A percentile compares a stretch with the other conserved stretches of the same genome.
Evolutionary conservation across 2,329 filamentous ascomycete species (phyloP).

Genomic region (Stemphylium vesicarium): DNA sequence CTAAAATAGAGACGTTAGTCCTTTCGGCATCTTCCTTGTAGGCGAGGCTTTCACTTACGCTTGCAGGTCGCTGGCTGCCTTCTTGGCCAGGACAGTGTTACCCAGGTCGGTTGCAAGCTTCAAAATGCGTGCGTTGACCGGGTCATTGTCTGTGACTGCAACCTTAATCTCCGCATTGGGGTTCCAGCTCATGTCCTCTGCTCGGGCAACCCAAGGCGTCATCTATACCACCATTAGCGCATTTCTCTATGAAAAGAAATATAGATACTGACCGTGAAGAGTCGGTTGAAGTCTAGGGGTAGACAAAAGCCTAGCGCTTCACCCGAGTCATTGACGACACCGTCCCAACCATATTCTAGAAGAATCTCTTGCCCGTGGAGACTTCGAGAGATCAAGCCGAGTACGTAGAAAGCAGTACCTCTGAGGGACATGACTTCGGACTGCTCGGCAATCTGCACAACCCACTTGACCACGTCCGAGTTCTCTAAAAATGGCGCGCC

Average conservation of each 20-base stretch:
- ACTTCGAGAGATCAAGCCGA: constrained; percentile 90
- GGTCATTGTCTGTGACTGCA: constrained; percentile 67
- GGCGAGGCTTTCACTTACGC: constrained; percentile 49
- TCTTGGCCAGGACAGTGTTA: constrained; percentile 91
- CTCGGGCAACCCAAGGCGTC: constrained; percentile 45
- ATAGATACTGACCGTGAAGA: constrained; percentile 69
- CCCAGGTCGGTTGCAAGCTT: constrained; percentile 86
- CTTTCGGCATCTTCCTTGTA: background rate
- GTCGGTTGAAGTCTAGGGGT: constrained; percentile 75
- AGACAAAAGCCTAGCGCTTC: constrained; percentile 87
- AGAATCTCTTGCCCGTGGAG: constrained; percentile 91
- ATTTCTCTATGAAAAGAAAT: background rate
- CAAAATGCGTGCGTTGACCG: constrained; percentile 74
- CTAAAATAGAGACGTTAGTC: constrained; percentile 52
- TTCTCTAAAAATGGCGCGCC: constrained; percentile 93
- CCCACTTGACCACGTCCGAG: constrained; percentile 83
- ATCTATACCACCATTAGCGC: constrained; percentile 41
- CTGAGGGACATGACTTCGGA: constrained; percentile 91
- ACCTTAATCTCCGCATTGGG: constrained; percentile 56
- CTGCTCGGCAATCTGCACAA: constrained; percentile 85
- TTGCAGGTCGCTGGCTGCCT: constrained; percentile 80
- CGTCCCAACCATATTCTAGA: constrained; percentile 89
- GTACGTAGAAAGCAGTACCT: constrained; percentile 94
- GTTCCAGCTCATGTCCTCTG: constrained; percentile 40
- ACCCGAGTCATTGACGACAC: constrained; percentile 82